Conservation (phyloP, 2,329 filamentous ascomycete genomes). For the Cercospora sp. region DNA sequence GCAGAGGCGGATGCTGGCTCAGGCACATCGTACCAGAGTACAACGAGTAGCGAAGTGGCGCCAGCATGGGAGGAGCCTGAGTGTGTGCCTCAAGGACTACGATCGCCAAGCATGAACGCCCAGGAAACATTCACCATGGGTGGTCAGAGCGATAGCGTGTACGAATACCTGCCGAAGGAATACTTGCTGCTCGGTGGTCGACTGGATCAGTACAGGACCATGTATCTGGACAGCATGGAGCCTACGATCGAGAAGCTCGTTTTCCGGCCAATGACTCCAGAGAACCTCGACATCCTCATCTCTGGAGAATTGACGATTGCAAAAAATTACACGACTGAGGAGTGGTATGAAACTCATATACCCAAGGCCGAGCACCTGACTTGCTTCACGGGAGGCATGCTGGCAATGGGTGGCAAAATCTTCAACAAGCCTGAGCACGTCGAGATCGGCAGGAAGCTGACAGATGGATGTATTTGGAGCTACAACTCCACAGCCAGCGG, state of each 20-base stretch:
- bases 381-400: constrained; percentile 59
- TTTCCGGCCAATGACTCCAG: constrained; percentile 72
- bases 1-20: not conserved
- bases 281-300: constrained; percentile 70
- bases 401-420: constrained; percentile 55
- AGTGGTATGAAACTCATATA: constrained; percentile 40
- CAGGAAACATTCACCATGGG: constrained; percentile 57
- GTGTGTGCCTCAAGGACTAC: constrained; percentile 55
- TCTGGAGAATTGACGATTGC: constrained; percentile 56
- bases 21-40: not conserved
- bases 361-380: constrained; percentile 53
- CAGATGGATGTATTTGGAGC: constrained; percentile 59
- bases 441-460: constrained; percentile 52
- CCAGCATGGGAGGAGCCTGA: constrained; percentile 19
- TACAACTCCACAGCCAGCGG: constrained; percentile 53
- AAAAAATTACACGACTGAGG: constrained; percentile 50
- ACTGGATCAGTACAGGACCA: constrained; percentile 67
- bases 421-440: constrained; percentile 53
- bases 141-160: constrained; percentile 58
- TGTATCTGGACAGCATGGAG: constrained; percentile 70
- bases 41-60: not conserved
- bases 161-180: constrained; percentile 63
- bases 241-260: constrained; percentile 72
- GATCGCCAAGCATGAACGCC: constrained; percentile 48
- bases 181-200: constrained; percentile 75